Percentiles rank a stretch among this genome's conserved stretches.
Conservation (phyloP, 2,329 filamentous ascomycete genomes). For the Amylocarpus encephaloides region DNA sequence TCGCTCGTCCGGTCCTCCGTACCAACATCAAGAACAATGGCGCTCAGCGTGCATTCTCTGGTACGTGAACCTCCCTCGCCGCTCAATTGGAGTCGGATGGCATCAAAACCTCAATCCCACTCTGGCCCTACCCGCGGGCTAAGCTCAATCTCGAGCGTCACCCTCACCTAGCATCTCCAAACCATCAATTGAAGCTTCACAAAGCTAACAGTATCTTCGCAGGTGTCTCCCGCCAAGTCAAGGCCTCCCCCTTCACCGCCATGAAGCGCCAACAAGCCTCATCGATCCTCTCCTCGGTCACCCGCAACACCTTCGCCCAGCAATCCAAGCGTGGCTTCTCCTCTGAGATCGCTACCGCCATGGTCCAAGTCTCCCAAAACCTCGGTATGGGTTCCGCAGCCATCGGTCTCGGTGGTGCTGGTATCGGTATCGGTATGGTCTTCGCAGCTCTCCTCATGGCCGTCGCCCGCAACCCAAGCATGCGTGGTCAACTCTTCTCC, state of each 20-base stretch:
- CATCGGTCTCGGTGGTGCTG: slow-evolving; percentile 86
- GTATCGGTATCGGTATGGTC: slow-evolving; percentile 93
- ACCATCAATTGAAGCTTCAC: slow-evolving; percentile 1
- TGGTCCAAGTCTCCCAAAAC: slow-evolving; percentile 89
- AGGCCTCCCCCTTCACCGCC: slow-evolving; percentile 42
- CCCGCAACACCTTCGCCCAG: slow-evolving; percentile 44
- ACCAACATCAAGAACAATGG: slow-evolving; percentile 51
- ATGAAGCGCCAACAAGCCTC: slow-evolving; percentile 67
- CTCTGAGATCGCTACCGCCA: slow-evolving; percentile 80
- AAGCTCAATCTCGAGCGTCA: not conserved
- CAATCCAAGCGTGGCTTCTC: slow-evolving; percentile 70
- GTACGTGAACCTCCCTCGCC: slow-evolving; percentile 43
- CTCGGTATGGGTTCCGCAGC: slow-evolving; percentile 82
- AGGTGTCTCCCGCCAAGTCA: slow-evolving; percentile 34
- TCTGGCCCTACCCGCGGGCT: not conserved
- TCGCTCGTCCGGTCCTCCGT: slow-evolving; percentile 69
- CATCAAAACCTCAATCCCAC: not conserved
- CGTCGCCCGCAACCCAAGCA: slow-evolving; percentile 89
- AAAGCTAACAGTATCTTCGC: slow-evolving; percentile 30
- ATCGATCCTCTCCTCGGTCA: slow-evolving; percentile 54
- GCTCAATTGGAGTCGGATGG: slow-evolving; percentile 3
- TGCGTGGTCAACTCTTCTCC: slow-evolving; percentile 92
- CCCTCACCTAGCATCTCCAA: not conserved
- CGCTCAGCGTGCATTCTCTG: slow-evolving; percentile 68
- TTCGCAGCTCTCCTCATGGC: slow-evolving; percentile 84